Conservation (phyloP, 2,329 filamentous ascomycete species). For the Phialophora expanda region DNA sequence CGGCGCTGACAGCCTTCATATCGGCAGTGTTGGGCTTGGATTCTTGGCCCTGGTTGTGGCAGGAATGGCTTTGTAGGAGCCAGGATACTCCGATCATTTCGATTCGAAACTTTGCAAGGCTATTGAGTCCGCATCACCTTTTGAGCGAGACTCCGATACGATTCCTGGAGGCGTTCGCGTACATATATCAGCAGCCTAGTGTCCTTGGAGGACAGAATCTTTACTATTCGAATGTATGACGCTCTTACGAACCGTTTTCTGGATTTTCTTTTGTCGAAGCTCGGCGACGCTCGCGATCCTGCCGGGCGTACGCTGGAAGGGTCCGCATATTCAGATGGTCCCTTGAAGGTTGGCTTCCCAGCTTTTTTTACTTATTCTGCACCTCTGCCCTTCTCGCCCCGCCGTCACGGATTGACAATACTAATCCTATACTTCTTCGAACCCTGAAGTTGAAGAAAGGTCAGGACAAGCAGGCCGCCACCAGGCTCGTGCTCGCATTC, state of each 20-base stretch:
- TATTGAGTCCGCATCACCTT: constrained; percentile 11
- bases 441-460: neutral
- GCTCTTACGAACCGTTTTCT: neutral
- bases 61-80: constrained; percentile 35
- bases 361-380: neutral
- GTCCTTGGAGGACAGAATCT: constrained; percentile 7
- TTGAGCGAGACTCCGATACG: constrained; percentile 2
- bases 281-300: neutral
- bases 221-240: constrained; percentile 1
- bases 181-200: neutral
- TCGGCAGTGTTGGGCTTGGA: constrained; percentile 31
- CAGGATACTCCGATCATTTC: neutral
- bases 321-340: too few relatives aligned
- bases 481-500: neutral
- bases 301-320: neutral
- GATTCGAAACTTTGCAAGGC: constrained; percentile 8
- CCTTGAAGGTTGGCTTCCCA: neutral
- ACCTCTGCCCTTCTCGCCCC: neutral
- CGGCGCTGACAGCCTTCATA: constrained; percentile 26
- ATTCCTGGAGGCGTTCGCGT: constrained; percentile 10
- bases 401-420: neutral
- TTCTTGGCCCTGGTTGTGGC: constrained; percentile 37
- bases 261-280: neutral
- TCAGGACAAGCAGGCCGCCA: neutral
- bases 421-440: neutral